Evolutionary conservation across 306 rosid genomes (phyloP).

Genomic region (Betula pendula): DNA sequence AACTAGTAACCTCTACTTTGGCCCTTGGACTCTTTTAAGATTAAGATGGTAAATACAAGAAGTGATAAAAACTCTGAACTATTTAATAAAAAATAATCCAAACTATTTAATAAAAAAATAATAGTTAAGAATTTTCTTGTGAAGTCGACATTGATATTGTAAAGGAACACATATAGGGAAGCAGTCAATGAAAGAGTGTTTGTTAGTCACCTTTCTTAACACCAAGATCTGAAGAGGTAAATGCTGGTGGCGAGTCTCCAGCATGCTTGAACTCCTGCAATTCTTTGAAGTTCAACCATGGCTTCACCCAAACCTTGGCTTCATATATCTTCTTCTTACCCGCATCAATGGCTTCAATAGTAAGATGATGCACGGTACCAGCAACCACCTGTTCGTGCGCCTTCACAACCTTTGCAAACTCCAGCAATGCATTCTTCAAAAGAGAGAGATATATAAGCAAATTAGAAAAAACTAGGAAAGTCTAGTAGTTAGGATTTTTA

Average conservation of each 20-base stretch:
- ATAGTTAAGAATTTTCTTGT: no score
- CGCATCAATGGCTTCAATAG: constrained; percentile 71
- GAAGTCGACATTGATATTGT: neutral
- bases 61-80: no score
- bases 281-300: constrained; percentile 82
- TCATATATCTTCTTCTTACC: constrained; percentile 73
- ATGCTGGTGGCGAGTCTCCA: constrained; percentile 40
- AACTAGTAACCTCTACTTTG: no score
- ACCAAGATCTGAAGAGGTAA: constrained; percentile 72
- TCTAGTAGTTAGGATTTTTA: no score
- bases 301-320: constrained; percentile 93
- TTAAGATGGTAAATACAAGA: no score
- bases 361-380: constrained; percentile 71
- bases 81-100: no score
- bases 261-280: constrained; percentile 73
- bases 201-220: constrained; percentile 50
- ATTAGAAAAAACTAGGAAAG: no score
- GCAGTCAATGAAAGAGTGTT: neutral
- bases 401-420: constrained; percentile 70
- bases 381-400: constrained; percentile 77
- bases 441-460: neutral
- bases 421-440: constrained; percentile 59
- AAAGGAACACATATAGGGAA: constrained; percentile 1
- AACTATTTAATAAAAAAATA: no score
- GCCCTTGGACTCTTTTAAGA: no score